phyloP scores from a whole-genome alignment of 1,139 yeast genomes.

The Suhomyces chickasaworum region DNA sequence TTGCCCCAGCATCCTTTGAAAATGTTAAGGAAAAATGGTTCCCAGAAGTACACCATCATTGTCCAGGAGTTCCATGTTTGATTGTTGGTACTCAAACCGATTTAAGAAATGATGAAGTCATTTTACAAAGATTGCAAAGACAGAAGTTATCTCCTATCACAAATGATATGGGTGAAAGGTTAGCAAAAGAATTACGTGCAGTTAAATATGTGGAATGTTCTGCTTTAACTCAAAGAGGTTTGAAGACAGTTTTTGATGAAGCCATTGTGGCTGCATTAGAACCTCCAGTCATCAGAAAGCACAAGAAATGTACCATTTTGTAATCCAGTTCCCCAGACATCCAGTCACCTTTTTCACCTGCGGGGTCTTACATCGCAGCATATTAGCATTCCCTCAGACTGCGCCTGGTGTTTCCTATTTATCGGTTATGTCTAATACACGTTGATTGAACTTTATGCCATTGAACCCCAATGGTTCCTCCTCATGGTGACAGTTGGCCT shows the following conservation, averaged over 20 bases:
- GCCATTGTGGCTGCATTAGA: constrained; percentile 95
- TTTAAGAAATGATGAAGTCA: constrained; percentile 89
- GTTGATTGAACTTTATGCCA: constrained; percentile 6
- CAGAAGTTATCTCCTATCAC: constrained; percentile 88
- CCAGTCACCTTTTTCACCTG: neutral
- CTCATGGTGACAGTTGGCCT: neutral
- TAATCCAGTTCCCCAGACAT: constrained; percentile 8
- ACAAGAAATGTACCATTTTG: constrained; percentile 67
- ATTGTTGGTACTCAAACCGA: constrained; percentile 97
- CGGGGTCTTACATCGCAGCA: constrained; percentile 1
- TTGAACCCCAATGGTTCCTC: neutral
- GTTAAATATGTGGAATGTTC: constrained; percentile 97
- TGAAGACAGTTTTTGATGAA: constrained; percentile 94
- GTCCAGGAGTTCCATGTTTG: constrained; percentile 95
- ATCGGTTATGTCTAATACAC: constrained; percentile 12
- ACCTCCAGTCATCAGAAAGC: constrained; percentile 84
- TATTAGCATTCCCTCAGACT: constrained; percentile 11
- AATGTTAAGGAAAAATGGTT: constrained; percentile 98
- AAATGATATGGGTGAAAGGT: constrained; percentile 84
- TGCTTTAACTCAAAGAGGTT: constrained; percentile 95
- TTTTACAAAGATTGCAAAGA: constrained; percentile 84
- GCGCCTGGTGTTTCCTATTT: constrained; percentile 10
- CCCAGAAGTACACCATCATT: constrained; percentile 97
- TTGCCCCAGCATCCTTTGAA: constrained; percentile 97
- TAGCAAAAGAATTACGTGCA: constrained; percentile 91